These are phyloP conservation scores for Carex pumila DNA, from an alignment of 176 grass and related monocot species.

Conservation along the genomic window DNA sequence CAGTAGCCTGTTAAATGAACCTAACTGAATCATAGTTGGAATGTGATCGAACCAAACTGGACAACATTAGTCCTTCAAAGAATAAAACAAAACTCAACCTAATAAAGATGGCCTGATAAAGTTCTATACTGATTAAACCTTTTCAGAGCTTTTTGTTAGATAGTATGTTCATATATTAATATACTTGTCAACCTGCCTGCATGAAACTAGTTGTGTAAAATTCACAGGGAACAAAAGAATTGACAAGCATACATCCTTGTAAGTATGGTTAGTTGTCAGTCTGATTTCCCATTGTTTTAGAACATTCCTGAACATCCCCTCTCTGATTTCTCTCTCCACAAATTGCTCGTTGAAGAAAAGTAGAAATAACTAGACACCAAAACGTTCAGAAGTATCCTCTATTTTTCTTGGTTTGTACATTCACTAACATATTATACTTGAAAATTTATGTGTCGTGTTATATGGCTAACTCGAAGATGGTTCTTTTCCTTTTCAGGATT, in stretches of 20 bases:
- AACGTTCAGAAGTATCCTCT: not conserved
- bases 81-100: not conserved
- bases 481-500: slow-evolving; percentile 23
- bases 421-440: not conserved
- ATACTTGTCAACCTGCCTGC: not conserved
- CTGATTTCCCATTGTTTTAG: not conserved
- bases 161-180: not conserved
- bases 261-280: not conserved
- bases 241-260: not conserved
- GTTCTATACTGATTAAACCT: not conserved
- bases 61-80: not conserved
- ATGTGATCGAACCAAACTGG: not conserved
- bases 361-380: not conserved
- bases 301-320: not conserved
- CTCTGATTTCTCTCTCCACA: not conserved
- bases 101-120: not conserved
- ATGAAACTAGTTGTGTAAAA: not conserved
- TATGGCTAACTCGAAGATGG: not conserved
- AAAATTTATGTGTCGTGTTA: not conserved
- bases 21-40: not conserved
- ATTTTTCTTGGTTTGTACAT: not conserved
- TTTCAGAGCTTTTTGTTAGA: not conserved
- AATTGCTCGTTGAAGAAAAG: not conserved
- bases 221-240: not conserved
- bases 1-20: not conserved